Evolutionary conservation across 2,329 filamentous ascomycete species (phyloP), one percentile per base, ranked within the genome.

Genomic region (Akanthomyces muscarius): DNA sequence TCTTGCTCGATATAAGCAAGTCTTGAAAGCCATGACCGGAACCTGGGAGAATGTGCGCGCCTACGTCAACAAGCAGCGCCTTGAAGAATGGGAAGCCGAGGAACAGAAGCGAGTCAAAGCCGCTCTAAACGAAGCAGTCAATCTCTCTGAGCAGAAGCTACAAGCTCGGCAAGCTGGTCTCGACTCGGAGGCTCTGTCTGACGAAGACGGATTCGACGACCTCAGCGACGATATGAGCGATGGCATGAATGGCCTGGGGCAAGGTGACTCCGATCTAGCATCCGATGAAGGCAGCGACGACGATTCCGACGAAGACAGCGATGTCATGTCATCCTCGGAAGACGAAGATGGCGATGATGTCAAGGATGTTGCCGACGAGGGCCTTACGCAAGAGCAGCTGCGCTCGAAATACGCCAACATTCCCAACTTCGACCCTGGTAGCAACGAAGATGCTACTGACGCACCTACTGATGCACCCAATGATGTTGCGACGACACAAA

Each of bases 101-200:
- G 86, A 89, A 70, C 83, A 89, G 69, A 82, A 78, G 71, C 83
- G 83, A 67, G 83, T 84, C 72, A 87, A 83, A 76, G 87, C 85
- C 70, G 91, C 87, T 55, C 81, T 90, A 70, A 91, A 89, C 69
- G 86, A 89, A 76, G 90, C 86, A 69, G 88, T 90, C 69, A 89
- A 88, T 65, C 81, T 88, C 63, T 90, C 88, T 0, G 89, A 89
- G 65, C 83, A 85, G 68, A 86, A 89, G 69, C 77, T 90, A 1
- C 85, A 89, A 67, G 85, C 86, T 18, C 81, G 86, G n/a, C 80
- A 78, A 62, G 75, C 78, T 2, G 81, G 80, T 21, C 68, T 81
- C 5, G 86, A 85, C 63, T 85, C 83, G 0, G 85, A 87, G 67
- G 68, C 75, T 3, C 73, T 74, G 0, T 78, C 76, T 1, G 75